Percentiles rank a stretch among this genome's conserved stretches.
phyloP scores from a whole-genome alignment of 495 filamentous ascomycete species.

The Penicillium herquei region DNA sequence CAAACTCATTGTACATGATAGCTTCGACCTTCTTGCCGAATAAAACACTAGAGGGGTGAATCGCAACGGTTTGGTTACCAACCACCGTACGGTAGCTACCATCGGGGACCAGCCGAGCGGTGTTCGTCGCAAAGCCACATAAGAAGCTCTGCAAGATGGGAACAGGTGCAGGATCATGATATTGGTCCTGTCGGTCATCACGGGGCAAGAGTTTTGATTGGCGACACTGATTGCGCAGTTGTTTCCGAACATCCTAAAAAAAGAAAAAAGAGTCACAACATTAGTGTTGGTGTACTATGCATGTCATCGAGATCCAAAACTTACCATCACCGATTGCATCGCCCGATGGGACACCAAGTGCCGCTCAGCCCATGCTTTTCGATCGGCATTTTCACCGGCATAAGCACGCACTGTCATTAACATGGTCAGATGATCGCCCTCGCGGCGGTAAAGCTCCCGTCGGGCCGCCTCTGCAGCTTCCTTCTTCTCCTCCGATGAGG shows the following conservation, averaged over 20 bases:
- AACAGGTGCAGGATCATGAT: constrained; percentile 35
- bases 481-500: constrained; percentile 74
- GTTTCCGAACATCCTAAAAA: constrained; percentile 75
- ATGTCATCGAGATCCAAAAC: constrained; percentile 21
- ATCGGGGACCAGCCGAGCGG: constrained; percentile 78
- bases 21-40: constrained; percentile 88
- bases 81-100: constrained; percentile 80
- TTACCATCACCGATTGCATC: constrained; percentile 74
- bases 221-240: constrained; percentile 68
- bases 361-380: constrained; percentile 72
- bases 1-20: constrained; percentile 94
- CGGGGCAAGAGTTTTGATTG: constrained; percentile 39
- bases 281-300: neutral
- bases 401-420: constrained; percentile 81
- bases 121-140: constrained; percentile 76
- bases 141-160: constrained; percentile 77
- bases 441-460: constrained; percentile 70
- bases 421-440: constrained; percentile 89
- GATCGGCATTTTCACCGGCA: constrained; percentile 68
- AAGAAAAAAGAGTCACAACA: too few species aligned
- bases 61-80: constrained; percentile 80
- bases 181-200: constrained; percentile 11
- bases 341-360: constrained; percentile 78
- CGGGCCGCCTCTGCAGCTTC: constrained; percentile 73
- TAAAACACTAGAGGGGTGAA: constrained; percentile 85